Conservation (phyloP, 2,329 filamentous ascomycete genomes). For the Xylariaceae sp. region DNA sequence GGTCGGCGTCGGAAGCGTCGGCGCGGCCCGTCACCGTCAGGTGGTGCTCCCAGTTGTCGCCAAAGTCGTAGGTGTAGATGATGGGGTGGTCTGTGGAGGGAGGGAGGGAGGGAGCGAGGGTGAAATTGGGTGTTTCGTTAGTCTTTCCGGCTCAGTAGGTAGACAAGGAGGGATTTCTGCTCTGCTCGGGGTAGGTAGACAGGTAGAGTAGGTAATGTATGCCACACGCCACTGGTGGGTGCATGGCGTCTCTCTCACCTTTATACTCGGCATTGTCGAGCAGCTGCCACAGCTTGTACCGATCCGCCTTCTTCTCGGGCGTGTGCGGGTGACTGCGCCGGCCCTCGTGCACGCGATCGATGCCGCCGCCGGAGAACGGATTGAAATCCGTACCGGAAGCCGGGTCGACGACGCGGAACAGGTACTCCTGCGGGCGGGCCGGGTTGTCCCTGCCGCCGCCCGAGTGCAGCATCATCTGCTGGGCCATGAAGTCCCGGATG, state of each 20-base stretch:
- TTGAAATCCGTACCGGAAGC: not conserved
- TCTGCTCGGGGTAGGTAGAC: not conserved
- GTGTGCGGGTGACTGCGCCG: slow-evolving; percentile 7
- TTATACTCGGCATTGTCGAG: slow-evolving; percentile 10
- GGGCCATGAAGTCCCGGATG: not conserved
- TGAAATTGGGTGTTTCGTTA: no score
- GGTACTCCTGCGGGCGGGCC: slow-evolving; percentile 3
- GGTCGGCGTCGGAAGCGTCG: not conserved
- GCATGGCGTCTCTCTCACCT: no score
- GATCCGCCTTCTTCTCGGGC: slow-evolving; percentile 8
- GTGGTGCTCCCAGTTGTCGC: slow-evolving; percentile 15
- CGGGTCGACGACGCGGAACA: slow-evolving; percentile 10
- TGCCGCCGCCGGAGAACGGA: slow-evolving; percentile 1
- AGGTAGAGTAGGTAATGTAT: not conserved
- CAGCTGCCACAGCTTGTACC: slow-evolving; percentile 10
- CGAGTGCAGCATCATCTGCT: not conserved
- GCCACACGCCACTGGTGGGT: not conserved
- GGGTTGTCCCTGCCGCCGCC: not conserved
- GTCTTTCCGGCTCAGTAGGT: not conserved
- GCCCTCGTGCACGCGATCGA: slow-evolving; percentile 11
- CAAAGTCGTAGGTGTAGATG: slow-evolving; percentile 16
- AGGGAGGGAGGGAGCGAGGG: no score
- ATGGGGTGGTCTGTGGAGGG: slow-evolving; percentile 6
- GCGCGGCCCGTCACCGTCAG: slow-evolving; percentile 10
- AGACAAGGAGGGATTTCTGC: no score